Evolutionary conservation across 2,329 filamentous ascomycete genomes (phyloP).

Genomic region (Paramyrothecium sp.): DNA sequence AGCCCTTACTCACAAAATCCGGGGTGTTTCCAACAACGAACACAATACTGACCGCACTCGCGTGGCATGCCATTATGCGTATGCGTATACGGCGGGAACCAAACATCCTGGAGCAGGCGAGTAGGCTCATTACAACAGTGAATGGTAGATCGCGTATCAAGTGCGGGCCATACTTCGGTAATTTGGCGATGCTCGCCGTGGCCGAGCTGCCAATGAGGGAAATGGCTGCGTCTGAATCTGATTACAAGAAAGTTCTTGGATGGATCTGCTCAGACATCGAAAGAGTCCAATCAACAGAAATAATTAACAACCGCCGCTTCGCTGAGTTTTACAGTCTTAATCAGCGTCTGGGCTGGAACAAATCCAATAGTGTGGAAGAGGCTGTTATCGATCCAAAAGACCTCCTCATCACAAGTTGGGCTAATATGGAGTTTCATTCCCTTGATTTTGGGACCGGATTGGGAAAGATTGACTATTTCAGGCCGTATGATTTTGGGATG

Average conservation of each 20-base stretch:
- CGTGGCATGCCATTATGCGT: background rate
- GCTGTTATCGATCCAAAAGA: background rate
- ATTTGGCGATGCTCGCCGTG: background rate
- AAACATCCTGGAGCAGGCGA: background rate
- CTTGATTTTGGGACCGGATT: background rate
- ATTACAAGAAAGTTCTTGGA: background rate
- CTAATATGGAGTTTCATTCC: background rate
- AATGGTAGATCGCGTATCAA: background rate
- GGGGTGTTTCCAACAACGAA: background rate
- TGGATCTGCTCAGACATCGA: background rate
- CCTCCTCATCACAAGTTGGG: background rate
- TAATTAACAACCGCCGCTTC: background rate
- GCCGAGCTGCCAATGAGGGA: background rate
- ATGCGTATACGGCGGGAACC: background rate
- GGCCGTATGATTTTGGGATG: background rate
- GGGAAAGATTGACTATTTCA: background rate
- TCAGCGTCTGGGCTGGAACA: background rate
- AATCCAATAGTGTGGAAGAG: background rate
- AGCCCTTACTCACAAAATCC: background rate
- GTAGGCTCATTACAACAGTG: background rate
- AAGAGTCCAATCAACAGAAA: background rate
- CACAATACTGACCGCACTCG: background rate
- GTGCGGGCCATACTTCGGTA: background rate
- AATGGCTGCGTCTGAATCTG: background rate
- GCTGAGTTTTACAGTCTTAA: background rate